phyloP scores from a whole-genome alignment of 2,329 filamentous ascomycete genomes.

The Colletotrichum echinochloae region DNA sequence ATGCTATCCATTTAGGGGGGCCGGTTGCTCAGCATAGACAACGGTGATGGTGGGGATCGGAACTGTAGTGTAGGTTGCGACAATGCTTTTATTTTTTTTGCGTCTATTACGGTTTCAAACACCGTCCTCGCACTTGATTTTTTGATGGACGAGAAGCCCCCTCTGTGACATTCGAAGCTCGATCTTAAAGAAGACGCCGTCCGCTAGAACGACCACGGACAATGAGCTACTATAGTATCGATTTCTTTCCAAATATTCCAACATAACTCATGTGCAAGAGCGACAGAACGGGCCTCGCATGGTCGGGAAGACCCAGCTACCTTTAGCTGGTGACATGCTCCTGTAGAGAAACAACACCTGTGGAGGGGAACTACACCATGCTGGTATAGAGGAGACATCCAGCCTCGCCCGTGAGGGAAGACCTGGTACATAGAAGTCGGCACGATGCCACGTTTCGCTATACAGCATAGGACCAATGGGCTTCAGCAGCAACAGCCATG shows the following conservation, averaged over 20 bases:
- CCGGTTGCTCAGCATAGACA: slow-evolving; percentile 61
- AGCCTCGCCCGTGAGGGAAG: not conserved
- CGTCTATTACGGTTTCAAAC: not conserved
- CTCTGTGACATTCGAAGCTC: not conserved
- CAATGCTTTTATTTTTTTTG: slow-evolving; percentile 44
- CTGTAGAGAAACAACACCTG: not conserved
- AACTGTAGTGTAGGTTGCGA: slow-evolving; percentile 58
- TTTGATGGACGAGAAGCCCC: too few species aligned
- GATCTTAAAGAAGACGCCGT: fast-evolving
- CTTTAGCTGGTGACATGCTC: not conserved
- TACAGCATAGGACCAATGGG: too few species aligned
- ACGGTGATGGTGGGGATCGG: slow-evolving; percentile 52
- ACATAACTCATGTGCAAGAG: not conserved
- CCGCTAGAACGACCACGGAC: not conserved
- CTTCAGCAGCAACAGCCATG: not conserved
- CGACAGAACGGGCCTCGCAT: not conserved
- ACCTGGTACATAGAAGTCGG: too few species aligned
- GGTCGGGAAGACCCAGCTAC: not conserved
- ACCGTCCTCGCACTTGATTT: not conserved
- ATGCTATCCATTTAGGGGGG: slow-evolving; percentile 52
- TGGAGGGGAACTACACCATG: not conserved
- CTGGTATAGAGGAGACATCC: not conserved
- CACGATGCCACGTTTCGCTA: not conserved
- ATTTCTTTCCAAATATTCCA: not conserved
- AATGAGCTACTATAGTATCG: not conserved